Base-by-base conservation (phyloP, 2,329 filamentous ascomycete species). In the Exophiala viscosa region DNA sequence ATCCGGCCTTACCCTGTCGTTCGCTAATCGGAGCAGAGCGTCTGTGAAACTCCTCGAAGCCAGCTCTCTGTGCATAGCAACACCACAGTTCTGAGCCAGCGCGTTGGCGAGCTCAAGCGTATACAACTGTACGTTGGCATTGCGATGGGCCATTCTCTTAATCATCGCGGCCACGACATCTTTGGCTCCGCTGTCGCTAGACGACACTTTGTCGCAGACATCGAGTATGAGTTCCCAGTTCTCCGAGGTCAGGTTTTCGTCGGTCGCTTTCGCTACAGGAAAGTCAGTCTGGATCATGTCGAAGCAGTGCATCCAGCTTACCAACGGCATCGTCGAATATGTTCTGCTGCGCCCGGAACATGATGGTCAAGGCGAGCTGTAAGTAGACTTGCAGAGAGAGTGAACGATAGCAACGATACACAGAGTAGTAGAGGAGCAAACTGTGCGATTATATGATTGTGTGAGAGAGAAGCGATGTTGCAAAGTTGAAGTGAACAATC, bases 111-210 rank as follows among this genome's bases (percentile, higher is more conserved):
- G 85, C 79, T 95, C 90, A 55, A 96, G 83, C 10, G 91, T 95
- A 71, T 96, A 96, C 15, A 96, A 83, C 73, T 96, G 91, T 20
- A 96, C 91, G 70, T 96, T 96, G 58, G 91, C 91, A 71, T 96
- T 96, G 62, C 91, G 86, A 71, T 96, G 90, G 51, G 90, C 90
- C 50, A 96, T 79, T 38, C 91, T 82, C 76, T 92, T 95, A 73
- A 96, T 96, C 76, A 96, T 82, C 66, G 89, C 87, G 66, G 90
- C 87, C 49, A 95, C 88, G 11, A 85, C 90, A 74, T 95, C 88
- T 75, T 92, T 92, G 61, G 54, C 52, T 2, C 59, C 59, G 32
- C 40, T 57, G 44, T 81, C 78, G 54, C 76, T 73, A 18, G 70
- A 70, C 36, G 69, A 69, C 38, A 82, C 79, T 66, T 80, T 81